Evolutionary conservation across 2,329 filamentous ascomycete genomes (phyloP), one percentile per base, ranked within the genome.

Genomic region (Paraphaeosphaeria sporulosa): DNA sequence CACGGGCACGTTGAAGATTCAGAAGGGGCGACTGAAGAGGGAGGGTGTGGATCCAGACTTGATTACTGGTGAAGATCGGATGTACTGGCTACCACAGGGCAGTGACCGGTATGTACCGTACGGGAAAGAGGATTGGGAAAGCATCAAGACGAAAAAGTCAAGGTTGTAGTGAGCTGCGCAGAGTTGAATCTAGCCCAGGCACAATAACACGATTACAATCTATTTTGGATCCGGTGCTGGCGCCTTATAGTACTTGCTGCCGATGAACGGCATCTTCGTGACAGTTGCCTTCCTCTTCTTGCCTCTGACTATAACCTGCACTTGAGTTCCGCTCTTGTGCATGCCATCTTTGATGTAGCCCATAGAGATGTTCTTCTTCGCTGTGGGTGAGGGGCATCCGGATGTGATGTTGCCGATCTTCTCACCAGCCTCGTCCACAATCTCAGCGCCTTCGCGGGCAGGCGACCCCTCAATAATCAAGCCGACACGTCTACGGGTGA

Each of bases 341-440:
- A 89, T 80, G 0, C 92, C 92, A 64, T 91, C 88, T 79, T 88
- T 87, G 73, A 97, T 84, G 75, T 97, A 97, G 0, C 90, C 95
- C 95, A 99, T 99, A 58, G 94, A 93, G 64, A 99, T 94, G 78
- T 98, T 97, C 83, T 90, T 90, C 65, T 89, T 89, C 50, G 97
- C 81, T 0, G 90, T 92, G 2, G 95, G 95, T 74, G 90, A 94
- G 0, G 95, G 95, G 66, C 93, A 92, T 17, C 95, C 95, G 68
- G 92, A 96, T 5, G 95, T 99, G 63, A 99, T 84, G 38, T 83
- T 85, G 15, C 95, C 95, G 57, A 98, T 85, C 68, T 87, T 86
- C 68, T 90, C 76, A 34, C 87, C 88, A 6, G 87, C 84, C 61
- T 85, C 81, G 68, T 85, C 83, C 34, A 94, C 83, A 63, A 99